Percentiles rank a stretch among this genome's conserved stretches.
Conservation (phyloP, 345 rosid genomes). For the Moricandia arvensis region DNA sequence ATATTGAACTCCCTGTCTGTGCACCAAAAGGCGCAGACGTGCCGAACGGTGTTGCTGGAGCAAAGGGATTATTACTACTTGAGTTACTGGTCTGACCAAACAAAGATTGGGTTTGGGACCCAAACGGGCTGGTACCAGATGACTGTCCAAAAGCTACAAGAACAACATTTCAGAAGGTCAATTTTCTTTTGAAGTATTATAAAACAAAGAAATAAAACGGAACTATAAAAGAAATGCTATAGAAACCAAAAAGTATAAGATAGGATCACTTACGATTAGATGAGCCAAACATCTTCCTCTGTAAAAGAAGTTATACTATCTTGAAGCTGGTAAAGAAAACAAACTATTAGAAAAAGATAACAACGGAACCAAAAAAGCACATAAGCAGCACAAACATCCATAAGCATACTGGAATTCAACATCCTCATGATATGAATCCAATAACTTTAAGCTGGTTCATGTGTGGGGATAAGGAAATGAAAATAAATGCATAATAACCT, state of each 20-base stretch:
- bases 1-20: conserved; percentile 74
- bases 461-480: not conserved
- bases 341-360: not conserved
- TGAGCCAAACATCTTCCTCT: conserved; percentile 55
- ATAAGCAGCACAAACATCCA: not conserved
- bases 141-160: conserved; percentile 83
- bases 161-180: conserved; percentile 8
- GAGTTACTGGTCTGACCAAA: conserved; percentile 77
- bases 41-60: conserved; percentile 69
- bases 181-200: not conserved
- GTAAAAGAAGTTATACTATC: conserved; percentile 4
- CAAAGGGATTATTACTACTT: conserved; percentile 72
- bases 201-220: not conserved
- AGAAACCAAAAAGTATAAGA: not conserved
- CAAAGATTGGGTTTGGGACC: conserved; percentile 64
- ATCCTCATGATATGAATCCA: not conserved
- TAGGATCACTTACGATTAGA: conserved; percentile 48
- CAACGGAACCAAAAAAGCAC: not conserved
- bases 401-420: not conserved
- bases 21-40: conserved; percentile 72
- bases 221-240: not conserved
- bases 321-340: not conserved
- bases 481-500: not conserved
- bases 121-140: conserved; percentile 70
- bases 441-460: not conserved